These are phyloP conservation scores for Suillus discolor DNA, from an alignment of 768 basidiomycete genomes.

Conservation along the genomic window DNA sequence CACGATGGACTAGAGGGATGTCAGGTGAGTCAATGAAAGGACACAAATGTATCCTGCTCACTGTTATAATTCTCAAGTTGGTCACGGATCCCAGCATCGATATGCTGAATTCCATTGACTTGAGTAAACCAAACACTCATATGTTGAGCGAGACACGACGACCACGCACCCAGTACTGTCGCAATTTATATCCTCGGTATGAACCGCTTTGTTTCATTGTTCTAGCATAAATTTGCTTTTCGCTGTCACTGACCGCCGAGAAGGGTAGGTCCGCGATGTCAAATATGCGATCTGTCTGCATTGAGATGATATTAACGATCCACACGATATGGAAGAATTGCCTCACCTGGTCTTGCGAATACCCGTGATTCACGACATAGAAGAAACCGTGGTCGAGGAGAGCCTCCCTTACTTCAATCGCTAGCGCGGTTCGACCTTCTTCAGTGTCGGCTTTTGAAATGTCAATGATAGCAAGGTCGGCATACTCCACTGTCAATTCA, in stretches of 20 bases:
- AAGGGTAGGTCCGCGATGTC: slow-evolving; percentile 53
- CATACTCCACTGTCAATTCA: slow-evolving; percentile 47
- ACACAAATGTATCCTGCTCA: slow-evolving; percentile 29
- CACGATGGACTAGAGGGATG: slow-evolving; percentile 46
- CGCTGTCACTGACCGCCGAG: slow-evolving; percentile 39
- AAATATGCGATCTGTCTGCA: slow-evolving; percentile 48
- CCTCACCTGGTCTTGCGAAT: slow-evolving; percentile 39
- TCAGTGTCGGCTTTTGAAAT: slow-evolving; percentile 41
- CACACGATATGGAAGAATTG: background rate
- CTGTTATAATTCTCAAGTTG: slow-evolving; percentile 67
- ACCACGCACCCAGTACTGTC: slow-evolving; percentile 47
- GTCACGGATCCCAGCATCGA: slow-evolving; percentile 63
- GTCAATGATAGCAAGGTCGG: slow-evolving; percentile 56
- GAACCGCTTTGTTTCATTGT: slow-evolving; percentile 48
- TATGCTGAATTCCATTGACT: slow-evolving; percentile 44
- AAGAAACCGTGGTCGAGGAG: slow-evolving; percentile 48
- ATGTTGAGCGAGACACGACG: background rate
- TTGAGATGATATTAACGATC: background rate
- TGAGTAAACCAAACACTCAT: background rate
- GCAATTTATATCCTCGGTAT: slow-evolving; percentile 56
- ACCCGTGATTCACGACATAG: slow-evolving; percentile 41
- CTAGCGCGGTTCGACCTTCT: slow-evolving; percentile 41
- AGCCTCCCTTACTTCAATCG: slow-evolving; percentile 45
- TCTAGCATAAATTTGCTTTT: slow-evolving; percentile 43
- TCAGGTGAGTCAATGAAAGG: background rate